Base-by-base conservation (phyloP, 2,329 filamentous ascomycete genomes). In the Exophiala xenobiotica region DNA sequence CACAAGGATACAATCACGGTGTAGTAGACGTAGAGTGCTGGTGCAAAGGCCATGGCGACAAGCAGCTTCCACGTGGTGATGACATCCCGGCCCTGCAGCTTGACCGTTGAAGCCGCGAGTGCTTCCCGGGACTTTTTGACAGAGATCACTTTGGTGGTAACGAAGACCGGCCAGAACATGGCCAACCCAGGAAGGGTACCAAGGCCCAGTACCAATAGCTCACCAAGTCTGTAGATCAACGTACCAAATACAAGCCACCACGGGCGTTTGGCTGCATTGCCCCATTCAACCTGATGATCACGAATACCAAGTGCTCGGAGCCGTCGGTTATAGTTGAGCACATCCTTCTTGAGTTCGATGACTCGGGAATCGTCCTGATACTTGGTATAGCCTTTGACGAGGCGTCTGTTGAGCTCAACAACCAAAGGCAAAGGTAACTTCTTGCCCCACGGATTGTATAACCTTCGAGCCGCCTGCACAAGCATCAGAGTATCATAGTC, bases 401-500 rank as follows among this genome's bases (percentile, higher is more conserved):
- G 79, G 27, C 92, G 85, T 45, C 92, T 82, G 72, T 97, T 97
- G 45, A 99, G 81, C 72, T 99, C 93, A 24, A 97, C 88, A 7
- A 97, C 88, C 65, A 92, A 87, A 1, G 92, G 90, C 18, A 97
- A 78, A 5, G 92, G 92, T 29, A 97, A 78, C 69, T 95, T 96
- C 74, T 92, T 96, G 62, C 90, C 90, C 43, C 90, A 93, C 8
- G 90, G 88, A 65, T 95, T 96, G 73, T 99, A 99, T 22, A 99
- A 78, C 43, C 93, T 83, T 56, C 93, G 83, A 5, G 91, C 92
- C 29, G 92, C 91, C 79, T 97, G 93, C 53, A 97, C 95, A 66
- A 82, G 79, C 91, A 96, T 96, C 18, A 97, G 78, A 3, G 92
- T 97, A 64, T 97, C 92, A 70, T 96, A 96, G 70, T 97, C 90